These are phyloP conservation scores for Ustilago bromivora DNA, from an alignment of 1,284 basidiomycete species.

Conservation along the genomic window DNA sequence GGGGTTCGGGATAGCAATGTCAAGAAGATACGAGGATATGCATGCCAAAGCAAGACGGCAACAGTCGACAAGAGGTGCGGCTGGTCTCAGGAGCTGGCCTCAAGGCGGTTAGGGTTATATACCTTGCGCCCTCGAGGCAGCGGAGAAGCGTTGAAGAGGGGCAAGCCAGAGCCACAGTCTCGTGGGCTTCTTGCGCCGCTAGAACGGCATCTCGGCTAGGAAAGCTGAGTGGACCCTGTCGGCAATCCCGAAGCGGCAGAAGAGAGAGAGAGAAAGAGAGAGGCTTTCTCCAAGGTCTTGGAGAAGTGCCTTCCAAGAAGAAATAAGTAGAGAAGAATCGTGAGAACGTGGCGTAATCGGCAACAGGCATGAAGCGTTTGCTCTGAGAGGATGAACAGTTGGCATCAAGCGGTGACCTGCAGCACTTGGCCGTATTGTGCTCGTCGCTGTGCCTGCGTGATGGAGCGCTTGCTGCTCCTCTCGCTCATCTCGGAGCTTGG, in stretches of 20 bases:
- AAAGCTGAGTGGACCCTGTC: conserved; percentile 18
- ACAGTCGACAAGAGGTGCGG: background rate
- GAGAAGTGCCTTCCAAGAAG: background rate
- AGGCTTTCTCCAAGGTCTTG: conserved; percentile 8
- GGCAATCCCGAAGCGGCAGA: conserved; percentile 16
- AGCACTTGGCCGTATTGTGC: background rate
- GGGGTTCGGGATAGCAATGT: background rate
- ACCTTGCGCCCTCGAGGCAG: background rate
- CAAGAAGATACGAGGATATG: background rate
- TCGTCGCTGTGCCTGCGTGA: background rate
- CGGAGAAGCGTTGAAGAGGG: background rate
- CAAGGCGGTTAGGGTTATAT: background rate
- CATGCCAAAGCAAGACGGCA: background rate
- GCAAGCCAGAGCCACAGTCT: background rate
- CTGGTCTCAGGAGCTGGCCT: background rate
- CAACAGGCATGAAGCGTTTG: background rate
- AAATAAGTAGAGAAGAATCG: background rate
- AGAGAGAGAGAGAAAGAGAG: background rate
- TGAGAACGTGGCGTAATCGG: background rate
- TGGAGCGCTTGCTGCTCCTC: background rate
- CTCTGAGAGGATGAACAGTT: background rate
- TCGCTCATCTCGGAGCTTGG: background rate
- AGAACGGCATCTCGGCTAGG: conserved; percentile 2
- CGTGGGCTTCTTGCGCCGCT: conserved; percentile 3
- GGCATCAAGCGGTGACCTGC: background rate